Evolutionary conservation across 2,329 filamentous ascomycete genomes (phyloP).

Genomic region (Cladosporium velox): DNA sequence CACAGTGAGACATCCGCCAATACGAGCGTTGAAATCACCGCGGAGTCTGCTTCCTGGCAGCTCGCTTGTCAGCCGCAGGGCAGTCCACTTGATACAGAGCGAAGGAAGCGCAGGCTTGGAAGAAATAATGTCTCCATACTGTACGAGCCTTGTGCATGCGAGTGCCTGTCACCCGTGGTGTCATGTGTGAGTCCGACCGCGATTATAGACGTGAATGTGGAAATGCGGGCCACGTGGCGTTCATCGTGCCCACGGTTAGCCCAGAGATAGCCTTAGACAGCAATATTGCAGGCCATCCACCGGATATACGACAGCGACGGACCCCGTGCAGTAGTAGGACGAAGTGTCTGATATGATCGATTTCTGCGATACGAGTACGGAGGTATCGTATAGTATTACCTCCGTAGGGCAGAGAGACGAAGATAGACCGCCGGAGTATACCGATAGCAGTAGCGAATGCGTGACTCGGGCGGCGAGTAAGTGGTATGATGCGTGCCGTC

Average conservation of each 20-base stretch:
- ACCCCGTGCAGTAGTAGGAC: not conserved
- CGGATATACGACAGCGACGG: not conserved
- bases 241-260: not conserved
- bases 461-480: not conserved
- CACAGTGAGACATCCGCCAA: not conserved
- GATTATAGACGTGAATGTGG: not conserved
- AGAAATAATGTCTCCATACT: not conserved
- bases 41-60: not conserved
- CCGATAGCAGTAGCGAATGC: not conserved
- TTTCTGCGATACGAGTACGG: not conserved
- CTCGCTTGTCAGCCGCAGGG: not conserved
- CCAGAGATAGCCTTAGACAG: conserved; percentile 7
- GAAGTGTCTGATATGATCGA: not conserved
- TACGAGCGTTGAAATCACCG: not conserved
- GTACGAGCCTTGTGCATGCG: not conserved
- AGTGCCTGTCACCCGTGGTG: not conserved
- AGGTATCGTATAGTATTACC: no score
- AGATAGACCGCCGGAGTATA: not conserved
- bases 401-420: not conserved
- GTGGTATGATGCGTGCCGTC: not conserved
- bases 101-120: conserved; percentile 4
- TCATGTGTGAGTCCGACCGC: not conserved
- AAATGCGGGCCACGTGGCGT: conserved; percentile 7
- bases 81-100: conserved; percentile 3
- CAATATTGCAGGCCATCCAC: not conserved